These are phyloP conservation scores for Corymbia maculata DNA, from an alignment of 345 rosid genomes.

Conservation along the genomic window DNA sequence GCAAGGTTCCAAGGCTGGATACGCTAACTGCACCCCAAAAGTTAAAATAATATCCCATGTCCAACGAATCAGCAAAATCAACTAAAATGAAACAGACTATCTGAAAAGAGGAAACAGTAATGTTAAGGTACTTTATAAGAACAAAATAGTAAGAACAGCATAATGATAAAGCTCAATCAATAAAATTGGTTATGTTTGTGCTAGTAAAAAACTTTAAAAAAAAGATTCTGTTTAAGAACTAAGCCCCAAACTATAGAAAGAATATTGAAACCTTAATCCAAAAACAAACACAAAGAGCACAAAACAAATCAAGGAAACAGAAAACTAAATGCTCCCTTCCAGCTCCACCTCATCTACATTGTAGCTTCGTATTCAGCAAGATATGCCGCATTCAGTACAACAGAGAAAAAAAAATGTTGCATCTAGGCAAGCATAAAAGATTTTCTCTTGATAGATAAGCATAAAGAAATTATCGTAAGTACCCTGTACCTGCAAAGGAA, in stretches of 20 bases:
- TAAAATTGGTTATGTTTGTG: not conserved
- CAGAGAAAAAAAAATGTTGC: not conserved
- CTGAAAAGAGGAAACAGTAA: not conserved
- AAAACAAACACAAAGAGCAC: not conserved
- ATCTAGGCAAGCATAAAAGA: not conserved
- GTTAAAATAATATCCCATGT: not conserved
- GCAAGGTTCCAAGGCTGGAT: conserved; percentile 97
- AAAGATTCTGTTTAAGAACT: not conserved
- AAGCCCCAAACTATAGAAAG: not conserved
- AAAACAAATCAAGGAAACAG: not conserved
- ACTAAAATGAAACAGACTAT: not conserved
- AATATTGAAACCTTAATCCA: too few species aligned
- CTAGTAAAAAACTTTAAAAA: not conserved
- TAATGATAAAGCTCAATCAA: not conserved
- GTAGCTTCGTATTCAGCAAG: not conserved
- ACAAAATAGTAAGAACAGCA: too few species aligned
- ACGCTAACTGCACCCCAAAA: conserved; percentile 55
- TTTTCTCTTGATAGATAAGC: not conserved
- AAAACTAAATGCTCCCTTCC: not conserved
- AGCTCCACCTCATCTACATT: not conserved
- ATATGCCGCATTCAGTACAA: not conserved
- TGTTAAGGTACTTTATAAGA: too few species aligned
- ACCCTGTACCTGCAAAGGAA: conserved; percentile 63
- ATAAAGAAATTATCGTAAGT: not conserved
- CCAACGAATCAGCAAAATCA: too few species aligned